phyloP scores from a whole-genome alignment of 768 basidiomycete genomes.

The Lepiota venenata region DNA sequence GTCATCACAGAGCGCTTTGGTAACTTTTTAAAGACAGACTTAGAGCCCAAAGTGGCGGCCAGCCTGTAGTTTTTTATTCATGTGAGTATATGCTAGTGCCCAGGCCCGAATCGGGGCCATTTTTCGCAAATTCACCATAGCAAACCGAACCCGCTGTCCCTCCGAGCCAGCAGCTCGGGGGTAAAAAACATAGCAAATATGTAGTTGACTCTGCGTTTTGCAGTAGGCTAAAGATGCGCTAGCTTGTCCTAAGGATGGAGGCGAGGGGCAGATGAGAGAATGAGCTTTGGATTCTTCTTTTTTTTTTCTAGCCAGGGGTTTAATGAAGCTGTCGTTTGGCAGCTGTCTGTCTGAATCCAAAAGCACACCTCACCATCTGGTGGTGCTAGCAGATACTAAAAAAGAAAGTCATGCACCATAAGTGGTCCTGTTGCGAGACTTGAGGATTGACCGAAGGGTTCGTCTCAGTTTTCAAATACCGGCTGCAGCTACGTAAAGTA shows the following conservation, averaged over 20 bases:
- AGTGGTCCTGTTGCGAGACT: not conserved
- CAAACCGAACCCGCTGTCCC: slow-evolving; percentile 89
- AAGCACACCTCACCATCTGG: not conserved
- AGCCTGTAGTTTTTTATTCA: slow-evolving; percentile 51
- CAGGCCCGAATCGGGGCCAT: too few relatives aligned
- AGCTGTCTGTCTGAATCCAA: not conserved
- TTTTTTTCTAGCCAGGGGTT: not conserved
- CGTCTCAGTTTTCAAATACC: too few relatives aligned
- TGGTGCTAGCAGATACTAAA: too few relatives aligned
- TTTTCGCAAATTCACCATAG: slow-evolving; percentile 52
- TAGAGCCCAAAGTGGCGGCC: slow-evolving; percentile 85
- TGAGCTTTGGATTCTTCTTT: too few relatives aligned
- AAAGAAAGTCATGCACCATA: too few relatives aligned
- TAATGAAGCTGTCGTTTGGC: not conserved
- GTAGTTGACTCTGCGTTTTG: too few relatives aligned
- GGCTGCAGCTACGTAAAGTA: too few relatives aligned
- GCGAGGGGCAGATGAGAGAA: not conserved
- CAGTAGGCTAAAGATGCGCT: not conserved
- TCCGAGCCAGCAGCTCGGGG: slow-evolving; percentile 70
- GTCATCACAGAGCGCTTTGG: slow-evolving; percentile 81
- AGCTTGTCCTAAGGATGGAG: not conserved
- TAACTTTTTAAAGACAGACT: slow-evolving; percentile 81
- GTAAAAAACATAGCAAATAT: slow-evolving; percentile 74
- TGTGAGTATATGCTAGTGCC: not conserved
- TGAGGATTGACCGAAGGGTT: not conserved